These are phyloP conservation scores for Calonectria crousiana DNA, from an alignment of 2,329 filamentous ascomycete species.

Conservation along the genomic window DNA sequence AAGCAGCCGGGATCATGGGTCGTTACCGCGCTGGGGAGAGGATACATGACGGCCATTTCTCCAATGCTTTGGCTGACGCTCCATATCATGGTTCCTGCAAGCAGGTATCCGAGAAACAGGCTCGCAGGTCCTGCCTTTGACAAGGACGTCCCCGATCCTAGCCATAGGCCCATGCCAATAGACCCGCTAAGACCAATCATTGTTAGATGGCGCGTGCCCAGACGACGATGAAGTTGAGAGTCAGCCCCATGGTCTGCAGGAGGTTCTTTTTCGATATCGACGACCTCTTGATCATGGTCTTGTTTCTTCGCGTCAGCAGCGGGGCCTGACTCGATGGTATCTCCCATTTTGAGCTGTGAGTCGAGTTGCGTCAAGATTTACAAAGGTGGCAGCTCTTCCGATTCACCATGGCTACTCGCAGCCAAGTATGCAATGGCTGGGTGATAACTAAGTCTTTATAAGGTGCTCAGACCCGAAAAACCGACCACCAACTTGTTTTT, in stretches of 20 bases:
- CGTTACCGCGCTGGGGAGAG: conserved; percentile 47
- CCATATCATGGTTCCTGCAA: conserved; percentile 61
- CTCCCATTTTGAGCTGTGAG: conserved; percentile 1
- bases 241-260: conserved; percentile 20
- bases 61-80: conserved; percentile 59
- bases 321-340: neutral
- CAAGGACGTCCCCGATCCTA: conserved; percentile 58
- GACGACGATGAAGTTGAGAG: conserved; percentile 48
- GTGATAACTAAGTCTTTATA: neutral
- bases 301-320: neutral
- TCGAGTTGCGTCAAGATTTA: neutral
- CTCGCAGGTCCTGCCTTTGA: conserved; percentile 56
- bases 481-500: neutral
- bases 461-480: too few relatives aligned
- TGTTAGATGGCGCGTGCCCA: conserved; percentile 62
- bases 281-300: neutral
- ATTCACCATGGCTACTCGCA: neutral
- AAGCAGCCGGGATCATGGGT: too few relatives aligned
- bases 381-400: too few relatives aligned
- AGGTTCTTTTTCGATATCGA: conserved; percentile 7
- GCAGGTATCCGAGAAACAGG: conserved; percentile 58
- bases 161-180: conserved; percentile 61
- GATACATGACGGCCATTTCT: conserved; percentile 61
- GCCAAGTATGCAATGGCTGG: too few relatives aligned
- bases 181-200: conserved; percentile 64